Evolutionary conservation across 106 monocot genomes (phyloP), one percentile per base, ranked within the genome.

Genomic region (Hemerocallis citrina): DNA sequence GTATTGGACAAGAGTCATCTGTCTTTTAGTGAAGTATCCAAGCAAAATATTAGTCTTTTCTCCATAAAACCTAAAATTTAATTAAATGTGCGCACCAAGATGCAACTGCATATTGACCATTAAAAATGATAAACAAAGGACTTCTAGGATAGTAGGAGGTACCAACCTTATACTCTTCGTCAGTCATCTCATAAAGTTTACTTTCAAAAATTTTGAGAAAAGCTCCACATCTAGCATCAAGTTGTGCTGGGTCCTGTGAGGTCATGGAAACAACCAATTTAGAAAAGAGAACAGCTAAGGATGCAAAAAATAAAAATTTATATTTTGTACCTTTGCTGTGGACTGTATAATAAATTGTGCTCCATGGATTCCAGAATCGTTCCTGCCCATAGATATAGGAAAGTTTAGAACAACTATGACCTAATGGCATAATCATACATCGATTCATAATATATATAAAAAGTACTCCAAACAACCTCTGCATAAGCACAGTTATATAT

Each of bases 281-380:
- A 40, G 10, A 32, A 28, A 40, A 34, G 40, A 30, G 22, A 55
- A 30, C 16, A 42, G 16, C 32, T 13, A 2, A 55, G n/a, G 55
- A 12, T 28, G 39, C 59, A 12, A 39, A 25, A 63, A 14, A n/a
- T n/a, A n/a, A n/a, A 41, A 5, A 6, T 20, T 28, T 4, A 44
- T 39, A 7, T 61, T 30, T 1, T 15, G 34, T 84, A 95, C 95
- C 90, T 90, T 90, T 8, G 69, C 86, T 16, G 80, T 81, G 17
- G 95, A 95, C 43, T 95, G 95, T 57, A 95, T 87, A 56, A 95
- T 76, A 70, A 95, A 71, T 35, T 81, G 81, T 35, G 86, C 17
- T 21, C 95, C 95, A 28, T 55, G 41, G 28, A 95, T 70, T 47
- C 95, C 90, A 9, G 57, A 81, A 67, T 90, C 75, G 73, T 84